phyloP scores from a whole-genome alignment of 2,329 filamentous ascomycete genomes.

The Alternaria triticimaculans region DNA sequence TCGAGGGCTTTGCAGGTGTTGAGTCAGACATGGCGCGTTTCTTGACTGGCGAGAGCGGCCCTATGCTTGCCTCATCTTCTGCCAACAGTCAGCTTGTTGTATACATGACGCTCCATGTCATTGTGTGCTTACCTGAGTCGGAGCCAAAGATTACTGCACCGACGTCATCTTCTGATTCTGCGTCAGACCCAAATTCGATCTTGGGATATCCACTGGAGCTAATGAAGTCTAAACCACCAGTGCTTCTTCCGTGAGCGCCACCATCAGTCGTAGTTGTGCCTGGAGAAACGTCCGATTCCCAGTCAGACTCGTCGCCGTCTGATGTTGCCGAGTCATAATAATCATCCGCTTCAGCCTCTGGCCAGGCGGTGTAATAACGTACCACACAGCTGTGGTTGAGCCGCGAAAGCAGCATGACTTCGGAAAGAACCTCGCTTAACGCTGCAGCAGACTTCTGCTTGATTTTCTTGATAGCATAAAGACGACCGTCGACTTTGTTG shows the following conservation, averaged over 20 bases:
- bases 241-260: slow-evolving; percentile 72
- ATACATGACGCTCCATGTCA: neutral
- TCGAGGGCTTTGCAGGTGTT: slow-evolving; percentile 59
- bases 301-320: slow-evolving; percentile 34
- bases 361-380: slow-evolving; percentile 94
- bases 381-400: slow-evolving; percentile 89
- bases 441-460: slow-evolving; percentile 76
- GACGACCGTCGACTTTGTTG: slow-evolving; percentile 89
- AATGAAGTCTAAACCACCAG: slow-evolving; percentile 85
- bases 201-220: slow-evolving; percentile 81
- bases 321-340: slow-evolving; percentile 37
- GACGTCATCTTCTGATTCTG: slow-evolving; percentile 49
- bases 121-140: slow-evolving; percentile 42
- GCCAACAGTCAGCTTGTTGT: slow-evolving; percentile 10
- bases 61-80: slow-evolving; percentile 53
- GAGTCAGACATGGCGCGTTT: slow-evolving; percentile 55
- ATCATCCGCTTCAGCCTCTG: slow-evolving; percentile 67
- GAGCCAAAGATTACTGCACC: slow-evolving; percentile 46
- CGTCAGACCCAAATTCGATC: slow-evolving; percentile 76
- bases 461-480: slow-evolving; percentile 98
- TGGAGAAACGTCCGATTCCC: slow-evolving; percentile 35
- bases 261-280: slow-evolving; percentile 28
- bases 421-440: slow-evolving; percentile 81
- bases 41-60: slow-evolving; percentile 44
- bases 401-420: slow-evolving; percentile 87